These are phyloP conservation scores for Sphaerulina populicola DNA, from an alignment of 2,329 filamentous ascomycete genomes.

Conservation along the genomic window DNA sequence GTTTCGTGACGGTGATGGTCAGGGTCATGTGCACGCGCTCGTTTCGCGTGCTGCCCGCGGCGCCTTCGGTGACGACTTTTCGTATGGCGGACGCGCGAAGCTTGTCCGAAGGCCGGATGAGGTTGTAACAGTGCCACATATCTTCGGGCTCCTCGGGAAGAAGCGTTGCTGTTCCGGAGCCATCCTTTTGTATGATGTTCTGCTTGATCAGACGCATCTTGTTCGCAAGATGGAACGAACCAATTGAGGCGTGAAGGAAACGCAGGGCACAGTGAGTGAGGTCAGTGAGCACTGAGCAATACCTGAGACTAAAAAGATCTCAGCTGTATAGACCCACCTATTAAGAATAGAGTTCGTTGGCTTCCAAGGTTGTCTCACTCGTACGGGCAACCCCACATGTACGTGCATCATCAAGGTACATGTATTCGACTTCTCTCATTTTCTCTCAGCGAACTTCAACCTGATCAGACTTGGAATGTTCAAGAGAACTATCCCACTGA, in stretches of 20 bases:
- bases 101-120: constrained; percentile 57
- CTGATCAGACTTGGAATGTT: constrained; percentile 7
- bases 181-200: constrained; percentile 54
- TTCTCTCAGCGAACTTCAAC: neutral
- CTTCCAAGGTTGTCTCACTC: too few species aligned
- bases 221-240: neutral
- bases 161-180: constrained; percentile 57
- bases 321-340: too few species aligned
- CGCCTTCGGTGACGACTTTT: constrained; percentile 53
- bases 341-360: too few species aligned
- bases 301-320: too few species aligned
- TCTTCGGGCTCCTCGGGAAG: constrained; percentile 67
- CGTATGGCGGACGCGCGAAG: constrained; percentile 60
- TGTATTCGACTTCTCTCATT: neutral
- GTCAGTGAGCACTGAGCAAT: too few species aligned
- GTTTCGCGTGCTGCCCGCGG: constrained; percentile 55
- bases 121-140: constrained; percentile 72
- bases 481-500: constrained; percentile 2
- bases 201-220: constrained; percentile 60
- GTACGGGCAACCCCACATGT: too few species aligned
- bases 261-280: neutral
- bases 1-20: constrained; percentile 55
- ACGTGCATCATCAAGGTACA: neutral
- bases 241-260: neutral
- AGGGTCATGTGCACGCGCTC: constrained; percentile 55